phyloP scores from a whole-genome alignment of 345 rosid species.

The Brassica cretica region DNA sequence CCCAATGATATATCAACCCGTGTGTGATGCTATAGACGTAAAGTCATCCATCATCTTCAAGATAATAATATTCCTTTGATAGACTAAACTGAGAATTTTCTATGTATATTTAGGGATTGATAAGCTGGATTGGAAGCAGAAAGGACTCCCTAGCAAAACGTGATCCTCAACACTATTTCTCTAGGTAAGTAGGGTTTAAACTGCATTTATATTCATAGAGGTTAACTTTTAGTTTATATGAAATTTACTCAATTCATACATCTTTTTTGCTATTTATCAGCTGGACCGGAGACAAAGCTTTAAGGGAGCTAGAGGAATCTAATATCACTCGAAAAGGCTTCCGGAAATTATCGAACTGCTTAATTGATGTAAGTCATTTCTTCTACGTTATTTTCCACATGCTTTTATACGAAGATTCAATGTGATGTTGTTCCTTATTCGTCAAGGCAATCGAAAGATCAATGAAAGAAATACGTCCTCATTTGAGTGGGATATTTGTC shows the following conservation, averaged over 20 bases:
- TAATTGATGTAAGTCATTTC: background rate
- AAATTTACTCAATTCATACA: background rate
- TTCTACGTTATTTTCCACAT: background rate
- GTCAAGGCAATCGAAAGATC: background rate
- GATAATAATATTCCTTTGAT: background rate
- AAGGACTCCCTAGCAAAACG: conserved; percentile 62
- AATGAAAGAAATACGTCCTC: background rate
- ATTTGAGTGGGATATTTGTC: background rate
- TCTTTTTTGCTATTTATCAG: background rate
- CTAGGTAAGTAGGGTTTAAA: background rate
- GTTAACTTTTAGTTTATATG: background rate
- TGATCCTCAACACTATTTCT: conserved; percentile 68
- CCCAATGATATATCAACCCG: conserved; percentile 64
- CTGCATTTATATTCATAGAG: background rate
- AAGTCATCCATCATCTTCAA: conserved; percentile 15
- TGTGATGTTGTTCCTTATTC: background rate
- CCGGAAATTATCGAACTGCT: background rate
- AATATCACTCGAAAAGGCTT: background rate
- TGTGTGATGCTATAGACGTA: conserved; percentile 75
- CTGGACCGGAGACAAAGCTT: background rate
- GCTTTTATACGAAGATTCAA: background rate
- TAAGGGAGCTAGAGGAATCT: background rate
- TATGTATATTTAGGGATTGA: conserved; percentile 51
- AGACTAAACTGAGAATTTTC: background rate
- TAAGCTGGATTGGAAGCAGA: conserved; percentile 67